Evolutionary conservation across 352 stramenopile species (phyloP), one percentile per base, ranked within the genome.

Genomic region (Pythium rhizo-oryzae): DNA sequence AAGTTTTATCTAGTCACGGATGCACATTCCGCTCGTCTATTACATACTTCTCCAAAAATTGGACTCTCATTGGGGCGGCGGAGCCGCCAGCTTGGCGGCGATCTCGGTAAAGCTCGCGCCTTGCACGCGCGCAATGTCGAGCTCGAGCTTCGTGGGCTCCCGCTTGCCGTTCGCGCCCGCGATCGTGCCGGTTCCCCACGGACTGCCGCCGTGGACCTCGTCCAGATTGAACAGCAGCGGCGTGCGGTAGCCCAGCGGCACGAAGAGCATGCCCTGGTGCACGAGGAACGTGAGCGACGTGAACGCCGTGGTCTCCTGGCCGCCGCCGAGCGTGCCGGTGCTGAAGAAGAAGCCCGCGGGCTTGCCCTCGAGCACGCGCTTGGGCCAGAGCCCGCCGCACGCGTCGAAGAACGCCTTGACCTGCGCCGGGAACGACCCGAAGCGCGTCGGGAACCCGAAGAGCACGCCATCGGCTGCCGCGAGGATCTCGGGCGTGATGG

Each of bases 191-290:
- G 89, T 81, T 37, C 91, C 91, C 80, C 92, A 97, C 8, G 87
- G 77, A 43, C 68, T 83, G 47, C 80, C 86, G 33, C 87, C 88
- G 67, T 95, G 87, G 30, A 93, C 71, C 71, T 90, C 87, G 23
- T 92, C 78, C 43, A 91, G 76, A 76, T 87, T 91, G 65, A 86
- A 91, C 41, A 92, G 64, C 25, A 81, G 59, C 18, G 77, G 76
- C 8, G 67, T 77, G 60, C 81, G 81, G 68, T 87, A 89, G 60
- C 91, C 92, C 9, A 96, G 69, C 30, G 93, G 91, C 56, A 98
- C 87, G 63, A 90, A 98, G 23, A 91, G 84, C 86, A 98, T 90
- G 37, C 93, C 93, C 35, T 97, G 90, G 78, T 97, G 91, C 0
- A 85, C 69, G 25, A 97, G 76, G 77, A 97, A 96, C 0, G 90